phyloP scores from a whole-genome alignment of 495 filamentous ascomycete genomes.

The Talaromyces borbonicus region DNA sequence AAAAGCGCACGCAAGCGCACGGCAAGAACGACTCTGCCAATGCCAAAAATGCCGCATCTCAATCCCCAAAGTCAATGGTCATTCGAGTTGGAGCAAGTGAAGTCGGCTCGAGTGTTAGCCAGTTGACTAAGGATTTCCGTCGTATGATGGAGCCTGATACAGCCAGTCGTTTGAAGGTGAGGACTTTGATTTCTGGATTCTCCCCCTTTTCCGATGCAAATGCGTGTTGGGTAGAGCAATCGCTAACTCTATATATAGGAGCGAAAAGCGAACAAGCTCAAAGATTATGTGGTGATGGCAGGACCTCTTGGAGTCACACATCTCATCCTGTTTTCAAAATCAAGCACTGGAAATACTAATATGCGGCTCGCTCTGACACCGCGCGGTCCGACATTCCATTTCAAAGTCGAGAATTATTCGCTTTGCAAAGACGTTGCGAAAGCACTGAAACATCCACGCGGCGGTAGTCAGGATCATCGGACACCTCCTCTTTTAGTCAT shows the following conservation, averaged over 20 bases:
- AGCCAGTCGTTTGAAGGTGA: slow-evolving; percentile 64
- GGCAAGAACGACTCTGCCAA: slow-evolving; percentile 51
- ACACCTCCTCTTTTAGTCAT: slow-evolving; percentile 86
- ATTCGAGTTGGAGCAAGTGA: slow-evolving; percentile 92
- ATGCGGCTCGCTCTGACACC: slow-evolving; percentile 82
- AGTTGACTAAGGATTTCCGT: slow-evolving; percentile 85
- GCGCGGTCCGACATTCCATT: slow-evolving; percentile 85
- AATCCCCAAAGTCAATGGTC: slow-evolving; percentile 91
- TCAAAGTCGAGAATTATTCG: slow-evolving; percentile 93
- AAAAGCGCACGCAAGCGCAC: slow-evolving; percentile 79
- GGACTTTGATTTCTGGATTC: neutral
- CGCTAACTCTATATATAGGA: slow-evolving; percentile 41
- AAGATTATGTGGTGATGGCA: slow-evolving; percentile 92
- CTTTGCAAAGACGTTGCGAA: slow-evolving; percentile 81
- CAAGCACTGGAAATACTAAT: slow-evolving; percentile 82
- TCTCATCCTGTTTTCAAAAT: slow-evolving; percentile 88
- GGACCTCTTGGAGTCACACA: slow-evolving; percentile 91
- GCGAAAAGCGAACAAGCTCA: slow-evolving; percentile 76
- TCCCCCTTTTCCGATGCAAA: too few relatives aligned
- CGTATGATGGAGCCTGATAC: slow-evolving; percentile 94
- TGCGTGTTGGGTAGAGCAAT: slow-evolving; percentile 9
- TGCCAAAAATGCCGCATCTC: slow-evolving; percentile 39
- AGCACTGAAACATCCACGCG: slow-evolving; percentile 69
- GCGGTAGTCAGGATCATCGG: slow-evolving; percentile 71
- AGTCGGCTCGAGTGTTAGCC: slow-evolving; percentile 82